Conservation (phyloP, 257 asterid genomes). For the Solanum paucissectum region DNA sequence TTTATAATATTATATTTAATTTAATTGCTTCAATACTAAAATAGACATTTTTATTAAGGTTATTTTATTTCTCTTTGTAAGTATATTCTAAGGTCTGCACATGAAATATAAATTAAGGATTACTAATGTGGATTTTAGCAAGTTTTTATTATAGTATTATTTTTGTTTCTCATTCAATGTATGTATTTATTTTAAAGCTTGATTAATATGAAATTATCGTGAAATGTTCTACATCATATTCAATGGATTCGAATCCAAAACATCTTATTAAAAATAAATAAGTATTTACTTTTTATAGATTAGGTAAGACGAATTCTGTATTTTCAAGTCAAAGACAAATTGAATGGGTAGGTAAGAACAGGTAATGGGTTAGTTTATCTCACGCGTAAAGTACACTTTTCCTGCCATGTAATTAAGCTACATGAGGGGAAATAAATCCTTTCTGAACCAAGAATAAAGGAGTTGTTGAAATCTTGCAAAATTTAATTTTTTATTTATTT, state of each 20-base stretch:
- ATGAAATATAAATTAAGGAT: no score
- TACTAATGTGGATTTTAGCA: background rate
- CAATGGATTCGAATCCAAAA: fast-evolving
- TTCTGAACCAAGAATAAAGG: background rate
- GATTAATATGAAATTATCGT: no score
- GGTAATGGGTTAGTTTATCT: background rate
- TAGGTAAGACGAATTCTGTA: background rate
- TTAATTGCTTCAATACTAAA: background rate
- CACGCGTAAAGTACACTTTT: background rate
- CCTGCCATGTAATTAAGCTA: background rate
- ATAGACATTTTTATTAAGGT: background rate
- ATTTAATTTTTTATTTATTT: no score
- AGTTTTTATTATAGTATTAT: no score
- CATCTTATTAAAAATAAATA: no score
- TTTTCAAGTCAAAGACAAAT: background rate
- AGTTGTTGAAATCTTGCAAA: background rate
- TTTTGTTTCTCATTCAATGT: no score
- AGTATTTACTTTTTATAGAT: no score
- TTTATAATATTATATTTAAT: no score
- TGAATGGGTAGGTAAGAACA: background rate
- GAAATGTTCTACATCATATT: fast-evolving
- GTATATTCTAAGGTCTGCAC: background rate
- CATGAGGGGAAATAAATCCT: background rate
- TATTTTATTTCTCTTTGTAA: no score
- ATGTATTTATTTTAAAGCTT: background rate